Conservation (phyloP, 1,139 yeast species). For the Geotrichum histeridarum region DNA sequence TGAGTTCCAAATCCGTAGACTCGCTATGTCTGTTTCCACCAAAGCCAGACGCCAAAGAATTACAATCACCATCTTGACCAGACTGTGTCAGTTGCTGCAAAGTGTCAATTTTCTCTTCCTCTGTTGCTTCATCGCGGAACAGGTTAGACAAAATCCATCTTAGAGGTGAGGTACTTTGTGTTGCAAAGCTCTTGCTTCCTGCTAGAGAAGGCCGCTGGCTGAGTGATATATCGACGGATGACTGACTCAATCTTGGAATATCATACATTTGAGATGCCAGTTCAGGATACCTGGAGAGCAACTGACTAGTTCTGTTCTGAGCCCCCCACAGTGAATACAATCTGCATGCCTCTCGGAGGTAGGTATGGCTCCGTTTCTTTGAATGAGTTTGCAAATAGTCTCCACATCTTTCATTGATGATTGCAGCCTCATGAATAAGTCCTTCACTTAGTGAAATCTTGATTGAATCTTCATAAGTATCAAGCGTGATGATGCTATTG, state of each 20-base stretch:
- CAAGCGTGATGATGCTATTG: constrained; percentile 42
- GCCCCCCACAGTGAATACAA: constrained; percentile 37
- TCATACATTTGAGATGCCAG: constrained; percentile 23
- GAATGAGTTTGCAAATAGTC: constrained; percentile 42
- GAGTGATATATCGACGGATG: constrained; percentile 5
- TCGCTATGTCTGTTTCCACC: constrained; percentile 7
- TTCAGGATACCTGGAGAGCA: constrained; percentile 27
- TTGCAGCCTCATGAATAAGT: constrained; percentile 43
- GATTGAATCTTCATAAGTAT: constrained; percentile 47
- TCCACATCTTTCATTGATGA: constrained; percentile 46
- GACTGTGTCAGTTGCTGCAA: constrained; percentile 7
- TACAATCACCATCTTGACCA: constrained; percentile 7
- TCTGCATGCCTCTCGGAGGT: constrained; percentile 32
- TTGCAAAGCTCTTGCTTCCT: constrained; percentile 6
- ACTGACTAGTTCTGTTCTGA: constrained; percentile 29
- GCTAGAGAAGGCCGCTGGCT: constrained; percentile 3
- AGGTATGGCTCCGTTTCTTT: constrained; percentile 29
- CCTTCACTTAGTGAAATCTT: constrained; percentile 38
- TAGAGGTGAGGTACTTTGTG: constrained; percentile 27
- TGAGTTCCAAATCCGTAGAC: constrained; percentile 23
- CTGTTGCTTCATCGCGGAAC: constrained; percentile 26
- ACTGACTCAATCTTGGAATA: constrained; percentile 23
- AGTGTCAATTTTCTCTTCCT: constrained; percentile 10
- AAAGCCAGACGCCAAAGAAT: constrained; percentile 4
- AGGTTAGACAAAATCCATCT: constrained; percentile 32